A percentile compares a stretch with the other conserved stretches of the same genome.
Conservation (phyloP, 106 monocot genomes). For the Dendrobium nobile region DNA sequence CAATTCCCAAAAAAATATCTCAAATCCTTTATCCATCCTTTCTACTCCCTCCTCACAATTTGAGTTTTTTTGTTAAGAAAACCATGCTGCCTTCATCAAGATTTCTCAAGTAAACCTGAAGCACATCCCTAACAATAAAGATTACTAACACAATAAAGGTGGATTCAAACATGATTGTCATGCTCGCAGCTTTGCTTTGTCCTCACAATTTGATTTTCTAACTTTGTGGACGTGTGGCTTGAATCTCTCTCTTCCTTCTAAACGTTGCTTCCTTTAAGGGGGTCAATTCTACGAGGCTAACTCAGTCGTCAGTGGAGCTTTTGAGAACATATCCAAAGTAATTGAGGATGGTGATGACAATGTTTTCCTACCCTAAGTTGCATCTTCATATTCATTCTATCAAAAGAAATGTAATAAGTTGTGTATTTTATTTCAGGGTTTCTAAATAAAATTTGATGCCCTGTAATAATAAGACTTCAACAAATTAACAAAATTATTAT, state of each 20-base stretch:
- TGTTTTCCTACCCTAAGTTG: too few relatives aligned
- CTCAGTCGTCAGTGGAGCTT: neutral
- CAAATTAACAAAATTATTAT: too few relatives aligned
- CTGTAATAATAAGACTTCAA: too few relatives aligned
- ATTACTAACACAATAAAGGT: neutral
- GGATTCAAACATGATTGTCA: conserved; percentile 8
- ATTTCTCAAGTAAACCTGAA: too few relatives aligned
- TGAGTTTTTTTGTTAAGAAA: neutral
- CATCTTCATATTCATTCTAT: too few relatives aligned
- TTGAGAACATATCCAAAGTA: too few relatives aligned
- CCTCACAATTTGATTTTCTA: neutral
- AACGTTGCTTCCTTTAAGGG: neutral
- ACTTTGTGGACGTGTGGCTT: conserved; percentile 20
- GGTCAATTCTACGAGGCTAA: neutral
- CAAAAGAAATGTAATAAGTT: too few relatives aligned
- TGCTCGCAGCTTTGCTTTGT: conserved; percentile 20
- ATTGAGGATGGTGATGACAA: too few relatives aligned
- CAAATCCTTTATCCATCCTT: neutral
- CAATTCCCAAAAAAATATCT: neutral
- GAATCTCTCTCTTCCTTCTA: conserved; percentile 4
- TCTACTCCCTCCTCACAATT: neutral
- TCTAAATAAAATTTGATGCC: too few relatives aligned
- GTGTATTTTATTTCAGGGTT: too few relatives aligned
- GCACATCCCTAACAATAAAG: neutral
- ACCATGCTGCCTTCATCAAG: neutral